These are phyloP conservation scores for Pichia sorboxylosa DNA, from an alignment of 1,139 yeast species.

Conservation along the genomic window DNA sequence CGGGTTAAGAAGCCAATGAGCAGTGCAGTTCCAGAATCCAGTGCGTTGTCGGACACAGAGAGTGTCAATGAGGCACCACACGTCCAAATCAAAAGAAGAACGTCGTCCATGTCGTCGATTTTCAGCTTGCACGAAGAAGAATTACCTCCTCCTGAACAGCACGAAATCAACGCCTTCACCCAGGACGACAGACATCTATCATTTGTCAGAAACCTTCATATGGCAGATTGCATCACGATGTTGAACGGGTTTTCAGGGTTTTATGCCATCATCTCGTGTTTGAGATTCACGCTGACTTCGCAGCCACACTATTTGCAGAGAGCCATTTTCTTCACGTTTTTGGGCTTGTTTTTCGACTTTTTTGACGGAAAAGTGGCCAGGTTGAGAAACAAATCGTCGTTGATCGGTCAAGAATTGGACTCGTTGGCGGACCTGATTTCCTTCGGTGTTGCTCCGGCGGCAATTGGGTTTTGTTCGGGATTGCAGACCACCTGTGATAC, in stretches of 20 bases:
- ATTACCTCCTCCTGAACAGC: conserved; percentile 38
- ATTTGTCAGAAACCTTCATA: conserved; percentile 67
- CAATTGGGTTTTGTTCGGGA: conserved; percentile 86
- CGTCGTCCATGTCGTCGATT: conserved; percentile 23
- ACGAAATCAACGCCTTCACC: conserved; percentile 67
- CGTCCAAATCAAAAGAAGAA: conserved; percentile 14
- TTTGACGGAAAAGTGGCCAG: conserved; percentile 97
- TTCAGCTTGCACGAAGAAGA: conserved; percentile 22
- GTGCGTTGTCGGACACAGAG: conserved; percentile 16
- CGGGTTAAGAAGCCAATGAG: conserved; percentile 1
- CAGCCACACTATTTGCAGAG: conserved; percentile 66
- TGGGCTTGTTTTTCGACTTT: conserved; percentile 90
- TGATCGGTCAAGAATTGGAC: conserved; percentile 96
- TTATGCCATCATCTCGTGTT: conserved; percentile 75
- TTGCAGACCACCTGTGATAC: conserved; percentile 76
- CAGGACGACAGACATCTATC: conserved; percentile 72
- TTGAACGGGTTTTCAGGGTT: conserved; percentile 87
- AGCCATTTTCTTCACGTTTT: conserved; percentile 76
- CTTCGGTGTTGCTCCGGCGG: conserved; percentile 89
- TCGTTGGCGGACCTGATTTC: conserved; percentile 89
- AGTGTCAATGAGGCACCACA: conserved; percentile 1
- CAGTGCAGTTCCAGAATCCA: too few species aligned
- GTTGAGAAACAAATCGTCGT: conserved; percentile 77
- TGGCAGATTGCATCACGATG: conserved; percentile 92
- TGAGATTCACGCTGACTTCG: conserved; percentile 64